Conservation (phyloP, 2,329 filamentous ascomycete genomes). For the Pseudohalonectria lignicola region DNA sequence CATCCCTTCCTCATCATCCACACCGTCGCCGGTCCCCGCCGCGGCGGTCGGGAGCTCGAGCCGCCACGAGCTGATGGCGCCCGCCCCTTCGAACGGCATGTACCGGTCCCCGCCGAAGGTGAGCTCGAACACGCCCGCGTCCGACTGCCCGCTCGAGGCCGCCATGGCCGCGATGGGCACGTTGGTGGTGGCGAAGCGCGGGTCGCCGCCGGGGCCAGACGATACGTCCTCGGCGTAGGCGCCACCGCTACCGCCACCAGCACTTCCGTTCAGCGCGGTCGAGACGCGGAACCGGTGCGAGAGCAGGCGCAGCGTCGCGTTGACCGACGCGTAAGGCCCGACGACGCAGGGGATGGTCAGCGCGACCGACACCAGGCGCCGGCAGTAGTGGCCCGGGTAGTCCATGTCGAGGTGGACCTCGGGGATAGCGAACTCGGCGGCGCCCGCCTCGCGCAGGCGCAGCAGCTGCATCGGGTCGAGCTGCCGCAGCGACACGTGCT, state of each 20-base stretch:
- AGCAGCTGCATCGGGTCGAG: constrained; percentile 15
- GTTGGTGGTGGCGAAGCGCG: constrained; percentile 9
- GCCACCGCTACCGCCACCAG: not conserved
- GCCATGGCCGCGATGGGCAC: constrained; percentile 16
- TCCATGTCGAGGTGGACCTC: constrained; percentile 25
- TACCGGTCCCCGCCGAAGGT: constrained; percentile 17
- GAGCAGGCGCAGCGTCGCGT: constrained; percentile 12
- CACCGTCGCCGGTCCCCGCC: no score
- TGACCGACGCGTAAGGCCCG: constrained; percentile 17
- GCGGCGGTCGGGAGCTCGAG: constrained; percentile 18
- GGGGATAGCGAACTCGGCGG: constrained; percentile 13
- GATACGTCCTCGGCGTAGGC: not conserved
- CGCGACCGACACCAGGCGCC: constrained; percentile 20
- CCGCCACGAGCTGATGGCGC: constrained; percentile 19
- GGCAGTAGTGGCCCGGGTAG: constrained; percentile 26
- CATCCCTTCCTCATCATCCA: no score
- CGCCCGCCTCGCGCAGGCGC: constrained; percentile 11
- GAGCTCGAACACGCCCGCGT: constrained; percentile 22
- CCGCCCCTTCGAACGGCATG: constrained; percentile 25
- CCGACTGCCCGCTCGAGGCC: constrained; percentile 8
- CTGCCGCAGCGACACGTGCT: constrained; percentile 18
- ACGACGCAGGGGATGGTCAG: constrained; percentile 19
- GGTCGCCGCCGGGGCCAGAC: no score
- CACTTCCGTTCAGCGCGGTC: not conserved
- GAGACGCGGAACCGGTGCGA: constrained; percentile 5